Base-by-base conservation (phyloP, 306 rosid genomes). In the Vachellia pachyceras region DNA sequence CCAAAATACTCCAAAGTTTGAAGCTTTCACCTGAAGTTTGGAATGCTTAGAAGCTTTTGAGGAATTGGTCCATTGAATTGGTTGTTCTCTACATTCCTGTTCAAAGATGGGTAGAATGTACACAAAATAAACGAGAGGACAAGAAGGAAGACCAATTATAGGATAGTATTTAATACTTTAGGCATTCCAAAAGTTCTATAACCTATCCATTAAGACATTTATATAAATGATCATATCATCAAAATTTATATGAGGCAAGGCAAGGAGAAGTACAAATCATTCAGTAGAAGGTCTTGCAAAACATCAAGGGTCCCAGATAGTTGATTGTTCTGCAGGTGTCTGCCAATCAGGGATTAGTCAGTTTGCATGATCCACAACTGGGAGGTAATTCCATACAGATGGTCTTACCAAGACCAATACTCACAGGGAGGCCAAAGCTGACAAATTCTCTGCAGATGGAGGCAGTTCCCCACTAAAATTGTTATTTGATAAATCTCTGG, bases 11-110 rank as follows among this genome's bases (percentile, higher is more conserved):
- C 67, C 17, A 44, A 18, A 76, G 75, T 61, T 50, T 70, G 40
- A 55, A 81, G 75, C 29, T 73, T 84, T 77, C 77, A 96, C 99
- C 88, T 87, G 85, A 96, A 90, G 69, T 36, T 82, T 66, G 99
- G 91, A 80, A 96, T 93, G 87, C 69, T 85, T 73, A 89, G 85
- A 88, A 96, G 71, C 90, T 96, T 96, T 70, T 81, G 91, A 61
- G 99, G 98, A 84, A 96, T 89, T 66, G 98, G 94, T 76, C 99
- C 99, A 71, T 79, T 14, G 69, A 96, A 96, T 76, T 84, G 91
- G 73, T 96, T 96, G 85, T 93, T 82, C 87, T 92, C 97, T 35
- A 96, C 58, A 86, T 96, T 91, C 97, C 99, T 96, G 94, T 79
- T 82, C 89, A 85, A 78, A 80, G 76, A 83, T 58, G 77, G 46